Evolutionary conservation across 768 basidiomycete species (phyloP).

Genomic region (Phylloporus sp.): DNA sequence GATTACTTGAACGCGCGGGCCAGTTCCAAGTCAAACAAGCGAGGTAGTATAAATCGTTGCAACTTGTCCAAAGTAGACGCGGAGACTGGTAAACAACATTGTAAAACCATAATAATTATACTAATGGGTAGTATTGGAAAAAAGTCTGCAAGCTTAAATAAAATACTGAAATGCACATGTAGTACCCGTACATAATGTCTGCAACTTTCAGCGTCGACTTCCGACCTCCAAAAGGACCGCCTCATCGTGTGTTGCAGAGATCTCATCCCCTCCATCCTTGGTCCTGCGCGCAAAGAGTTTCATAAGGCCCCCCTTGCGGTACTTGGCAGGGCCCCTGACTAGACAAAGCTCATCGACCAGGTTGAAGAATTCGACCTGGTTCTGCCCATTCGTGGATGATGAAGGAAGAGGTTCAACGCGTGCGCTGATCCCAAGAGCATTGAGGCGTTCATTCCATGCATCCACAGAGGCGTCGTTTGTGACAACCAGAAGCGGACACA

Average conservation of each 20-base stretch:
- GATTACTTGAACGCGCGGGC: no score
- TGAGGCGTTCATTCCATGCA: slow-evolving; percentile 11
- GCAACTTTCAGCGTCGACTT: background rate
- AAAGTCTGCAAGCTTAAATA: background rate
- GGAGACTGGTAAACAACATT: no score
- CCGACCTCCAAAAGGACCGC: background rate
- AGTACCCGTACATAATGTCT: background rate
- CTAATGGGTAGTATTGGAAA: no score
- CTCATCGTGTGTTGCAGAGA: background rate
- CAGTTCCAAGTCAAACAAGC: no score
- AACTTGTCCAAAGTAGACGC: no score
- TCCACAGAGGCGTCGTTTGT: slow-evolving; percentile 6
- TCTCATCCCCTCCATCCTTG: slow-evolving; percentile 9
- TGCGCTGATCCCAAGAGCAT: slow-evolving; percentile 10
- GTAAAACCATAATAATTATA: no score
- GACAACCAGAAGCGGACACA: slow-evolving; percentile 24
- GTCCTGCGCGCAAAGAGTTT: slow-evolving; percentile 11
- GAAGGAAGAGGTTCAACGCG: slow-evolving; percentile 10
- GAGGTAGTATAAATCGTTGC: no score
- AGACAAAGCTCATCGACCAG: slow-evolving; percentile 24
- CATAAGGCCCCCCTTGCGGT: slow-evolving; percentile 11
- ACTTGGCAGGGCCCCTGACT: slow-evolving; percentile 19
- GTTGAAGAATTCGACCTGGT: slow-evolving; percentile 1
- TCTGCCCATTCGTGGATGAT: background rate
- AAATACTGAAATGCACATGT: background rate